Conservation (phyloP, 805 yeast species). For the Lachancea sp. region DNA sequence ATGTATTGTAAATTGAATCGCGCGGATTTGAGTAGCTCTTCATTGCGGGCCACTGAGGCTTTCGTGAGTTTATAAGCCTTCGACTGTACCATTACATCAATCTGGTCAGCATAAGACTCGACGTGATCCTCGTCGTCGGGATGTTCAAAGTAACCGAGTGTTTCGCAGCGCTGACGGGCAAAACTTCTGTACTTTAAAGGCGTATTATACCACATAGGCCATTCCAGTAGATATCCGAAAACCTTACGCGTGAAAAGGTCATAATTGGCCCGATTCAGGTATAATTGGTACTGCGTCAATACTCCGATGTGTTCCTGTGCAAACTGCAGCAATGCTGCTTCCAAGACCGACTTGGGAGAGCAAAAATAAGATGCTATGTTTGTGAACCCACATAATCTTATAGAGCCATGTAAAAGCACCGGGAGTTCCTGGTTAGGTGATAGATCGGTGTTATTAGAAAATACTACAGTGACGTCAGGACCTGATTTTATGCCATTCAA, state of each 20-base stretch:
- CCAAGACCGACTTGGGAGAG: conserved; percentile 34
- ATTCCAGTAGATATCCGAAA: conserved; percentile 50
- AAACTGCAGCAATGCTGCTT: conserved; percentile 40
- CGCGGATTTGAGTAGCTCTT: conserved; percentile 19
- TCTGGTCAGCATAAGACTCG: conserved; percentile 5
- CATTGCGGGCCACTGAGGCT: conserved; percentile 17
- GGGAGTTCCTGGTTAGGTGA: conserved; percentile 50
- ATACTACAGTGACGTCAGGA: conserved; percentile 35
- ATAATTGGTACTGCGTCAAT: conserved; percentile 53
- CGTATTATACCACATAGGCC: conserved; percentile 69
- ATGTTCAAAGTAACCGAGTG: conserved; percentile 17
- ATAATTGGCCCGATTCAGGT: conserved; percentile 51
- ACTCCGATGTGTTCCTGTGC: conserved; percentile 38
- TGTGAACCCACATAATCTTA: conserved; percentile 38
- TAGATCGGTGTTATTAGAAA: conserved; percentile 53
- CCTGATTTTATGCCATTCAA: conserved; percentile 12
- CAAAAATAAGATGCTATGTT: conserved; percentile 35
- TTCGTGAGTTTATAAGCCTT: conserved; percentile 26
- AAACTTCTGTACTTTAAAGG: conserved; percentile 34
- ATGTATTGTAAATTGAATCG: conserved; percentile 20
- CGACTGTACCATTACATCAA: conserved; percentile 25
- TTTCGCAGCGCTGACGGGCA: conserved; percentile 18
- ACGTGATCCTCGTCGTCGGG: conserved; percentile 18
- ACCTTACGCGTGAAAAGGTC: conserved; percentile 51
- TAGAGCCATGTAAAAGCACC: conserved; percentile 28